Percentiles rank a stretch among this genome's conserved stretches.
These are phyloP conservation scores for Eremochloa ophiuroides DNA, from an alignment of 176 grass and related monocot species.

Conservation along the genomic window DNA sequence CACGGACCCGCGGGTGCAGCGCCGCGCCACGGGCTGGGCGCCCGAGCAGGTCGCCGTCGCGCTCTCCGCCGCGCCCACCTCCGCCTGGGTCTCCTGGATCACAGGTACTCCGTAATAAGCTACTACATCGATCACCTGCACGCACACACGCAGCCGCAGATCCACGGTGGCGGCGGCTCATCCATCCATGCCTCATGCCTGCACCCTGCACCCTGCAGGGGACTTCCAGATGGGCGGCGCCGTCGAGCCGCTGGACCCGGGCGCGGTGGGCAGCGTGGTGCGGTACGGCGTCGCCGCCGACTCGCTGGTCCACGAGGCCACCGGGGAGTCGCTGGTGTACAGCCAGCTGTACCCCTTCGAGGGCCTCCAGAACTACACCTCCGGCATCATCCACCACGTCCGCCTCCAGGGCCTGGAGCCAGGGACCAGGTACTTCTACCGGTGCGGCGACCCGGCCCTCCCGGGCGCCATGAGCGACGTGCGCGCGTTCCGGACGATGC, in stretches of 20 bases:
- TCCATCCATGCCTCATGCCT: too few relatives aligned
- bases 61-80: conserved; percentile 57
- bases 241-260: conserved; percentile 52
- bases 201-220: conserved; percentile 34
- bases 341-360: conserved; percentile 86
- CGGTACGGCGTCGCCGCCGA: conserved; percentile 51
- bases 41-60: conserved; percentile 83
- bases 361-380: conserved; percentile 82
- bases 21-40: conserved; percentile 43
- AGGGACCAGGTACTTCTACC: conserved; percentile 57
- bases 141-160: too few relatives aligned
- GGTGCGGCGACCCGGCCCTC: conserved; percentile 64
- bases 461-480: conserved; percentile 47
- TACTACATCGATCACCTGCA: too few relatives aligned
- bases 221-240: conserved; percentile 65
- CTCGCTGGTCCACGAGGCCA: conserved; percentile 35
- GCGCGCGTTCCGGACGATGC: conserved; percentile 74
- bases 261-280: conserved; percentile 49
- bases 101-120: conserved; percentile 58
- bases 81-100: conserved; percentile 89
- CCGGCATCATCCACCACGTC: conserved; percentile 92
- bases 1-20: conserved; percentile 59
- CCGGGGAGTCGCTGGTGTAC: conserved; percentile 65
- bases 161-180: too few relatives aligned
- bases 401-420: conserved; percentile 59